Evolutionary conservation across 352 stramenopile genomes (phyloP).

Genomic region (Pelagophyceae sp.): DNA sequence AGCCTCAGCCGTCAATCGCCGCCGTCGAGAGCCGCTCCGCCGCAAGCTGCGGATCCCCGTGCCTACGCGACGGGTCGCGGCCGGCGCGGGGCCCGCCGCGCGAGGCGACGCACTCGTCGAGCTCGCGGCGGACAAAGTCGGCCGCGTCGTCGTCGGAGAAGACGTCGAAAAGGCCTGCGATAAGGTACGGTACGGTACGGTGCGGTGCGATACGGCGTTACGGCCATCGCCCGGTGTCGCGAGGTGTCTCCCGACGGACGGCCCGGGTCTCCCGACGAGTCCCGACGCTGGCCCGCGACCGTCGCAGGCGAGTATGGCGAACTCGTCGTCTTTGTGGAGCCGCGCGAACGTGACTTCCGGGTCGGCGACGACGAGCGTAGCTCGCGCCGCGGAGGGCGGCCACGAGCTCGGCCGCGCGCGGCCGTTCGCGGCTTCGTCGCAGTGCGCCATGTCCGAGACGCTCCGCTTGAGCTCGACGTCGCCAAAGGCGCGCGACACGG

Average conservation of each 20-base stretch:
- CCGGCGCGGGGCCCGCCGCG: no score
- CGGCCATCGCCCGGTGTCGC: no score
- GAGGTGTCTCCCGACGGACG: slow-evolving; percentile 31
- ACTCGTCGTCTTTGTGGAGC: slow-evolving; percentile 72
- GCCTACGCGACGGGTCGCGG: no score
- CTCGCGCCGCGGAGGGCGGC: slow-evolving; percentile 39
- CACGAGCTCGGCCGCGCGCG: slow-evolving; percentile 28
- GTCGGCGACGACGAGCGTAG: slow-evolving; percentile 23
- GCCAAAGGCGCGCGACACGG: slow-evolving; percentile 67
- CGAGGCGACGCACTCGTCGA: no score
- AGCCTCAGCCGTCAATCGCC: slow-evolving; percentile 62
- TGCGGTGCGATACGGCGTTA: no score
- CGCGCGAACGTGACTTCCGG: slow-evolving; percentile 41
- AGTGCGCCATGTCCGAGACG: slow-evolving; percentile 57
- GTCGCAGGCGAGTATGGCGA: slow-evolving; percentile 93
- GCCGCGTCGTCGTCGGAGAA: slow-evolving; percentile 58
- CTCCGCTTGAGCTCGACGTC: slow-evolving; percentile 89
- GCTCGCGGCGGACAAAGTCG: slow-evolving; percentile 47
- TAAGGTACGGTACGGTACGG: no score
- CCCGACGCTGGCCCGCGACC: slow-evolving; percentile 32
- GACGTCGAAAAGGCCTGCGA: slow-evolving; percentile 56
- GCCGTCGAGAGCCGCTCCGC: slow-evolving; percentile 58
- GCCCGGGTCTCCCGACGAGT: slow-evolving; percentile 75
- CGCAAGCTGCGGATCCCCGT: slow-evolving; percentile 53
- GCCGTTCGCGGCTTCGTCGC: slow-evolving; percentile 37